A percentile compares a stretch with the other conserved stretches of the same genome.
These are phyloP conservation scores for Ustulina deusta DNA, from an alignment of 2,329 filamentous ascomycete species.

Conservation along the genomic window DNA sequence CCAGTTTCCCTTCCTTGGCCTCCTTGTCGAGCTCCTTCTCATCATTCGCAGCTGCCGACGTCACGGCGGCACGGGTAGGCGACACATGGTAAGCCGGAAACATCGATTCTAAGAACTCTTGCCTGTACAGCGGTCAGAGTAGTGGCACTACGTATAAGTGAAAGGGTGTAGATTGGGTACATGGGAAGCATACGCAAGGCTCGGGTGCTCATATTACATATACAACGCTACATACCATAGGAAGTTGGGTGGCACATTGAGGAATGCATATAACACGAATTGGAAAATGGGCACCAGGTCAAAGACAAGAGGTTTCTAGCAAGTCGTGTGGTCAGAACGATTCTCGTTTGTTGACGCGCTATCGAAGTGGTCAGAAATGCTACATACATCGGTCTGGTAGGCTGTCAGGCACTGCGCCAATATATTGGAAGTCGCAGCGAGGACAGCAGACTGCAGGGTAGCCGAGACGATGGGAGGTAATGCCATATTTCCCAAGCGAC, in stretches of 20 bases:
- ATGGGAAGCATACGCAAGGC: not conserved
- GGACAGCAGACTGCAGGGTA: conserved; percentile 73
- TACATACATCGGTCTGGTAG: conserved; percentile 68
- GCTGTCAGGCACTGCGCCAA: conserved; percentile 77
- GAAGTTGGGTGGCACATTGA: conserved; percentile 86
- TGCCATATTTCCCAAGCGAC: conserved; percentile 47
- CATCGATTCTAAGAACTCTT: conserved; percentile 78
- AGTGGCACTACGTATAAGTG: not conserved
- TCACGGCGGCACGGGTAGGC: conserved; percentile 55
- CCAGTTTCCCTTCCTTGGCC: conserved; percentile 54
- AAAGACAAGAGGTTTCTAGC: conserved; percentile 69
- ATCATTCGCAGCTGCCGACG: conserved; percentile 55
- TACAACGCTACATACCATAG: conserved; percentile 68
- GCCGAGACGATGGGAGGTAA: conserved; percentile 67
- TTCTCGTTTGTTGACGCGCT: not conserved
- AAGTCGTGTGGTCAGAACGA: conserved; percentile 26
- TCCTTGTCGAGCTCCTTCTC: conserved; percentile 57
- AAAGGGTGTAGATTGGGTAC: not conserved
- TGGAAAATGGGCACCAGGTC: conserved; percentile 77
- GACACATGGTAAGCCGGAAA: conserved; percentile 74
- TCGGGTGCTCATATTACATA: not conserved
- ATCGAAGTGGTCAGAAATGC: not conserved
- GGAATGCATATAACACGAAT: conserved; percentile 78
- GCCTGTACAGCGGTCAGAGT: conserved; percentile 60
- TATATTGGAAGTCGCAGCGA: conserved; percentile 77